These are phyloP conservation scores for Neocallimastix lanati DNA, from an alignment of 192 early-diverging fungal genomes.

Conservation along the genomic window DNA sequence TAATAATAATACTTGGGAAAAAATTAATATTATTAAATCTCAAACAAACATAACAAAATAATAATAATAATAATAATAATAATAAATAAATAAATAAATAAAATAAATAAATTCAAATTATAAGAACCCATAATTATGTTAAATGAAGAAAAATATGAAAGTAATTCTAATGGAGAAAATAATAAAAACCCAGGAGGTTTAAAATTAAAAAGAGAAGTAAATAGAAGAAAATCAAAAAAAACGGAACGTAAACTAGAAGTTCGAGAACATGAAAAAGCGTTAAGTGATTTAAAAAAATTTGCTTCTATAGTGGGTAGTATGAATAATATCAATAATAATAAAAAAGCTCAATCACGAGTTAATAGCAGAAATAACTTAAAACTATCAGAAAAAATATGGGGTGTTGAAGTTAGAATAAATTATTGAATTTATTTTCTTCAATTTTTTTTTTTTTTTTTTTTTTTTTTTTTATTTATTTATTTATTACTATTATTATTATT, in stretches of 20 bases:
- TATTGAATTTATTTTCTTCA: background rate
- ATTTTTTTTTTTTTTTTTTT: background rate
- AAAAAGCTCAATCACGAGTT: background rate
- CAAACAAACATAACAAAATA: no score
- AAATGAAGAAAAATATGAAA: background rate
- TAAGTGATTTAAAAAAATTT: background rate
- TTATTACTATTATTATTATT: background rate
- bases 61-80: no score
- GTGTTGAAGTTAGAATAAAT: background rate
- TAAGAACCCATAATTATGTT: background rate
- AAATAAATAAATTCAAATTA: background rate
- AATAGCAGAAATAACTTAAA: background rate
- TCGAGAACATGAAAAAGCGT: background rate
- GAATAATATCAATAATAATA: background rate
- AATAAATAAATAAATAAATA: no score
- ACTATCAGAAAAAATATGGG: background rate
- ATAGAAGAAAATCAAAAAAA: background rate
- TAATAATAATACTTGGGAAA: no score
- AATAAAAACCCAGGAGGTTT: background rate
- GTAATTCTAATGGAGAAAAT: background rate
- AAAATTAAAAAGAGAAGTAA: background rate
- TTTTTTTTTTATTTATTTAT: background rate
- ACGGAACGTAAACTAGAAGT: background rate
- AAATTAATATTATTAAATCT: no score
- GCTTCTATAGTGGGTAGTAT: background rate